Base-by-base conservation (phyloP, 352 stramenopile species). In the Bremia lactucae region DNA sequence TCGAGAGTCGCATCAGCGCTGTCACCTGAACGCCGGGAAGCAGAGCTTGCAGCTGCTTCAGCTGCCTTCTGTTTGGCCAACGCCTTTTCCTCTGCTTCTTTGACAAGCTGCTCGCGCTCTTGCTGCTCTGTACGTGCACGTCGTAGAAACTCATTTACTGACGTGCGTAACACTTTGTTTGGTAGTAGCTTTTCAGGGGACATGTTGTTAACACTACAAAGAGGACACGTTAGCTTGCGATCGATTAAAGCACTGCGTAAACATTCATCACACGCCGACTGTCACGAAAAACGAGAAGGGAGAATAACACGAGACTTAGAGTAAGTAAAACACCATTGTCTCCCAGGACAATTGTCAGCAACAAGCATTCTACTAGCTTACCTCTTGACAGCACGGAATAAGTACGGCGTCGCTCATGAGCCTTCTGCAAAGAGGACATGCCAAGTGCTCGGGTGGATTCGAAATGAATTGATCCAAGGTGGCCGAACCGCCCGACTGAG, bases 401-500 rank as follows among this genome's bases (percentile, higher is more conserved):
- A 92, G 62, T 49, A 89, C 80, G 33, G 80, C 80, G 61, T 92
- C 80, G 59, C 71, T 86, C 73, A 92, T 87, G 46, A 92, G 61
- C 37, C 72, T 68, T 69, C 84, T 90, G 72, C 80, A 92, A 62
- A 92, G 56, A 41, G 75, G 80, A 72, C 80, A 92, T 67, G 80
- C 77, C 51, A 92, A 82, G 55, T 92, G 80, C 61, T 87, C 75
- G 61, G 80, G 80, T 67, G 80, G 80, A 67, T 85, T 89, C 55
- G 72, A 81, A 70, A 88, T 87, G 65, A 88, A 85, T 77, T 92
- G 77, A 60, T 92, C 80, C 75, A 92, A 77, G 38, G 77, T 88
- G 62, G 80, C 75, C 65, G 76, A 87, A 63, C 80, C 77, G 72
- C 80, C 80, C 52, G 77, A 89, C 52, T 77, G 78, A 50, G 72